Base-by-base conservation (phyloP, 441 rosid species). In the Metrosideros polymorpha region DNA sequence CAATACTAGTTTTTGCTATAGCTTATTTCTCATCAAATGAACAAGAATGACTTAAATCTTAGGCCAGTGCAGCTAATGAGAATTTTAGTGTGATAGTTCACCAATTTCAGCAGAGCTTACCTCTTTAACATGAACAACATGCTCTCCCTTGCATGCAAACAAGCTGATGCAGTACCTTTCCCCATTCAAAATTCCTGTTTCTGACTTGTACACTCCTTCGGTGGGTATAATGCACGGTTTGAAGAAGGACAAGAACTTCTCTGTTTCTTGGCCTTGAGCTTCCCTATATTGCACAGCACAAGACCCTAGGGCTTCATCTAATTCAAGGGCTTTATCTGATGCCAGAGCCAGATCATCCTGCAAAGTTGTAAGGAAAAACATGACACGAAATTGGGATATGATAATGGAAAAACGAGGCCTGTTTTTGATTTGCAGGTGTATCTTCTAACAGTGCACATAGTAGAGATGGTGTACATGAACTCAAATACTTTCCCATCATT, bases 201-300 rank as follows among this genome's bases (percentile, higher is more conserved):
- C 89, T 29, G 95, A 92, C 18, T 90, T 87, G 88, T 87, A 92
- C 47, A 87, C 91, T 85, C 99, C 98, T 91, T 97, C 94, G 49
- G 90, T 82, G 25, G 98, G 99, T 91, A 97, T 94, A 30, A 97
- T 92, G 88, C 99, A 97, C 82, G 98, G 99, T 89, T 90, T 95
- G 87, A 97, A 97, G 87, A 95, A 95, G 19, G 99, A 95, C 86
- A 95, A 91, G 89, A 97, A 95, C 88, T 91, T 95, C 90, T 91
- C 95, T 2, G 96, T 95, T 91, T 95, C 99, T 88, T 88, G 93
- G 89, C 98, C 98, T 92, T 95, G 96, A 90, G 95, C 93, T 93
- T 97, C 99, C 85, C 94, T 91, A 87, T 97, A 95, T 87, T 97
- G 99, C 84, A 97, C 99, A 0, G 98, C 86, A 87, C 99, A 93